Percentiles rank a stretch among this genome's conserved stretches.
These are phyloP conservation scores for Didymella exigua DNA, from an alignment of 2,329 filamentous ascomycete genomes.

Conservation along the genomic window DNA sequence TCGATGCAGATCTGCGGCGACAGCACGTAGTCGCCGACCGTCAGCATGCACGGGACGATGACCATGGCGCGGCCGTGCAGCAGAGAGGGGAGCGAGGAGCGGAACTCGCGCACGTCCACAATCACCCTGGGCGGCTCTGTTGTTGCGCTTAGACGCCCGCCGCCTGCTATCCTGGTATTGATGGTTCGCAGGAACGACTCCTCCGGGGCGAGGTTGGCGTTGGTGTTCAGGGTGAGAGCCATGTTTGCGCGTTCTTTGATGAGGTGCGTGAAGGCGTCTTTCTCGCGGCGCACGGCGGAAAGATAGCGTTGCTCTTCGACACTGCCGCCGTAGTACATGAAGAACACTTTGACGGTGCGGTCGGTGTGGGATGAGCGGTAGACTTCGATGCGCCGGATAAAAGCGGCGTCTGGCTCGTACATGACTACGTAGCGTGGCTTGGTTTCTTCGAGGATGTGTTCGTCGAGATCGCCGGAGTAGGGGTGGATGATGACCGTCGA, in stretches of 20 bases:
- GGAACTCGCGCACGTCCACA: conserved; percentile 94
- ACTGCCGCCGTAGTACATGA: conserved; percentile 92
- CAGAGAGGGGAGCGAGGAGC: conserved; percentile 87
- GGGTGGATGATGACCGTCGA: conserved; percentile 88
- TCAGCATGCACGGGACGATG: conserved; percentile 92
- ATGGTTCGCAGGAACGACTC: conserved; percentile 92
- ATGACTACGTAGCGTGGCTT: conserved; percentile 95
- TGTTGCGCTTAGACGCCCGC: conserved; percentile 81
- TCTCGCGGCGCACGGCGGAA: conserved; percentile 87
- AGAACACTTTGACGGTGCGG: conserved; percentile 89
- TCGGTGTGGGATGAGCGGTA: conserved; percentile 94
- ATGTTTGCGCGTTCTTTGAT: conserved; percentile 94
- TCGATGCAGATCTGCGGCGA: conserved; percentile 91
- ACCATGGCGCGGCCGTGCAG: conserved; percentile 87
- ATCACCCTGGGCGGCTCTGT: conserved; percentile 88
- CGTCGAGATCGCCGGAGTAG: conserved; percentile 94
- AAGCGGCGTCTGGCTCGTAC: conserved; percentile 95
- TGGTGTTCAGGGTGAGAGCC: conserved; percentile 81
- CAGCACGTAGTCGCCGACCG: conserved; percentile 94
- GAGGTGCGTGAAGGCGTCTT: conserved; percentile 91
- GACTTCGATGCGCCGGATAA: conserved; percentile 92
- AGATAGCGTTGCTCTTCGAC: conserved; percentile 96
- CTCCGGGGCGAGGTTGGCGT: conserved; percentile 73
- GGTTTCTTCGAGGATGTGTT: conserved; percentile 92
- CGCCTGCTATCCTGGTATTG: conserved; percentile 95